Evolutionary conservation across 2,329 filamentous ascomycete species (phyloP).

Genomic region (Colletotrichum incanum): DNA sequence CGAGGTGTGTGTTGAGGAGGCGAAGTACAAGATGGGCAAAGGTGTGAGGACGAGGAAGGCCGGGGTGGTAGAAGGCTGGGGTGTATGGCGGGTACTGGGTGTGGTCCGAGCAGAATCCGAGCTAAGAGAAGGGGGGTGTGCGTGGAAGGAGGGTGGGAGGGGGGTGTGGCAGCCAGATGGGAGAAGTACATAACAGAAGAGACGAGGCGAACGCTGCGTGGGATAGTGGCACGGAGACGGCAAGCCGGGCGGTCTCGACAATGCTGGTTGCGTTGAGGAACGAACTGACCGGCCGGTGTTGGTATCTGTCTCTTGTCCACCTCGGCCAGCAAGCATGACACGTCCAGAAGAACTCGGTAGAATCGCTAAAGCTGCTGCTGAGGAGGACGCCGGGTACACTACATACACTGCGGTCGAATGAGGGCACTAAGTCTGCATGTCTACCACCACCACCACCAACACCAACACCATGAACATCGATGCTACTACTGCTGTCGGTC

Average conservation of each 20-base stretch:
- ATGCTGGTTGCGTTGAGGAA: conserved; percentile 41
- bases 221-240: conserved; percentile 42
- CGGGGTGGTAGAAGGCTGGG: conserved; percentile 20
- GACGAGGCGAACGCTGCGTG: conserved; percentile 31
- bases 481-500: conserved; percentile 6
- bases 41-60: conserved; percentile 16
- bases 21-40: conserved; percentile 4
- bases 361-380: not conserved
- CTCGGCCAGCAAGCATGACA: too few species aligned
- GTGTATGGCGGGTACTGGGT: not conserved
- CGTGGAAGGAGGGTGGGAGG: not conserved
- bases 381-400: not conserved
- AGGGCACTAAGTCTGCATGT: conserved; percentile 2
- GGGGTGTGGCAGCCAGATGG: conserved; percentile 17
- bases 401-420: not conserved
- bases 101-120: not conserved
- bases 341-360: not conserved
- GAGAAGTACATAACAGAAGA: not conserved
- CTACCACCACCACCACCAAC: not conserved
- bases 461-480: not conserved
- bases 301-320: not conserved
- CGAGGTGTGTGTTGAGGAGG: conserved; percentile 16
- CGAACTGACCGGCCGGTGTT: not conserved
- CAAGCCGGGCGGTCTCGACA: conserved; percentile 32
- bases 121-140: not conserved